A percentile compares a stretch with the other conserved stretches of the same genome.
Conservation (phyloP, 148 eudicot genomes). For the Camellia lanceoleosa region DNA sequence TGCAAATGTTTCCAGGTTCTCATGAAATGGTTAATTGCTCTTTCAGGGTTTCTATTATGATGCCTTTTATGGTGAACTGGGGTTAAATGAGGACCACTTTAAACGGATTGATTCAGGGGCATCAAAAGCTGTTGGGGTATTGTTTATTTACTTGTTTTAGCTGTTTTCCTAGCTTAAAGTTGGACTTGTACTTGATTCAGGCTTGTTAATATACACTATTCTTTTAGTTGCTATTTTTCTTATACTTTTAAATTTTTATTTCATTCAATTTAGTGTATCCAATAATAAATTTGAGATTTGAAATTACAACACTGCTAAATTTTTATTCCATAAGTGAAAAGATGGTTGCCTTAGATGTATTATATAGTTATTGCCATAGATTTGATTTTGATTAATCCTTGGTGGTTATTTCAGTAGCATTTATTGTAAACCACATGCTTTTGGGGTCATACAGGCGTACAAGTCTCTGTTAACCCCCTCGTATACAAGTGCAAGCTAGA, state of each 20-base stretch:
- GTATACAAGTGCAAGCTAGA: neutral
- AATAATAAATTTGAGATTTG: neutral
- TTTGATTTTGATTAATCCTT: neutral
- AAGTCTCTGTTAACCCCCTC: neutral
- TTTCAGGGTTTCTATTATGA: conserved; percentile 93
- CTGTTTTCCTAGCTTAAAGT: neutral
- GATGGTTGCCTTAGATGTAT: neutral
- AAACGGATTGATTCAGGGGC: conserved; percentile 70
- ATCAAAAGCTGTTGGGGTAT: conserved; percentile 76
- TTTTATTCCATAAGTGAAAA: neutral
- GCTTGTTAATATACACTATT: neutral
- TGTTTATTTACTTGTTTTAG: conserved; percentile 14
- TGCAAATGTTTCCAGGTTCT: neutral
- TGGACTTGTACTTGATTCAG: neutral
- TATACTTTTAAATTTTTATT: neutral
- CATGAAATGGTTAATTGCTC: neutral
- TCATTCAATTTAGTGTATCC: neutral
- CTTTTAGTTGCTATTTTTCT: neutral
- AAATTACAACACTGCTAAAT: conserved; percentile 2
- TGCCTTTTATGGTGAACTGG: conserved; percentile 87
- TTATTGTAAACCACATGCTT: neutral
- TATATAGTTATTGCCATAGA: neutral
- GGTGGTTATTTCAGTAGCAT: neutral
- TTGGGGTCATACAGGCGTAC: neutral
- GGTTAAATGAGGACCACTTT: conserved; percentile 91